Base-by-base conservation (phyloP, 495 filamentous ascomycete species). In the Podospora anserina region DNA sequence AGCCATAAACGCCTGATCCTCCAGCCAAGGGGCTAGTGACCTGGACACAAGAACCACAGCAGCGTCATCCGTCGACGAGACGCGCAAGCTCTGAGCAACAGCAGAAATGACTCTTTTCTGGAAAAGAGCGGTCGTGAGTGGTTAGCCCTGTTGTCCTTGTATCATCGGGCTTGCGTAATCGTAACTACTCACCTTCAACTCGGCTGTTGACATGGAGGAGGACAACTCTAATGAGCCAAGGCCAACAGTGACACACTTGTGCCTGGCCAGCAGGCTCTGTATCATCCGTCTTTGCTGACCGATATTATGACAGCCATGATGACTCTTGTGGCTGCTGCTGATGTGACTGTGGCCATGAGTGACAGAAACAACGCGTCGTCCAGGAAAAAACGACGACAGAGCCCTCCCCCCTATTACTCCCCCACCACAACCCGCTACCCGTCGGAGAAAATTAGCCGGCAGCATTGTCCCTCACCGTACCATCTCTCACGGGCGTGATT, bases 1-100 rank as follows among this genome's bases (percentile, higher is more conserved):
- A 1, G 73, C 67, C 20, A 84, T 68, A 19, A 83, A 83, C 27
- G 19, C 64, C 9, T 76, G 66, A 62, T 83, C 80, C 28, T 80
- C 65, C 27, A 82, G 58, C 79, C 78, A 82, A 53, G 70, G 64
- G n/a, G 76, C 74, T 15, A 82, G 72, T 19, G 75, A 44, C 34
- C 62, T 69, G 55, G 80, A 81, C 23, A 74, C 74, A 26, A 83
- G 70, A 5, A 83, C 68, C 28, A 81, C 77, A 3, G 72, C 75
- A 26, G 68, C 77, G 68, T 75, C 39, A n/a, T 70, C 61, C 32
- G 23, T 30, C n/a, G 20, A 26, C 39, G 18, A 55, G 63, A 5
- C 15, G 53, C 23, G 57, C 5, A n/a, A 61, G 56, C n/a, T 70
- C 19, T 16, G 49, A 11, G 32, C 66, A 60, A 44, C 63, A 18